Evolutionary conservation across 2,329 filamentous ascomycete genomes (phyloP), one percentile per base, ranked within the genome.

Genomic region (Ascochyta viciae-villosae): DNA sequence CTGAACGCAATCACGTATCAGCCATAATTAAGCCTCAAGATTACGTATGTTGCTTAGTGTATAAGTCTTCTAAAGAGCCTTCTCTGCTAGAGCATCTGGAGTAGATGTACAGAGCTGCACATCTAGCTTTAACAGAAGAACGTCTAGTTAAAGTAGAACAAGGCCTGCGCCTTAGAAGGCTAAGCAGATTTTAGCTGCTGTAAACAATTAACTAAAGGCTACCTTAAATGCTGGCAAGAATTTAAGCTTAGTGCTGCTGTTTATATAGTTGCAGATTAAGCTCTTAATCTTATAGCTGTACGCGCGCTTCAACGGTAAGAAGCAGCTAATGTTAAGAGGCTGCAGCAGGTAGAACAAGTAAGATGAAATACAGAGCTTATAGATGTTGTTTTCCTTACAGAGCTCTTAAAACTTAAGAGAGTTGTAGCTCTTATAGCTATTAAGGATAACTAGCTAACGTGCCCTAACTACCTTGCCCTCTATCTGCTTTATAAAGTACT

Each of bases 251-350:
- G 31, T 39, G 40, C 39, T 48, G 35, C 26, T 15, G 38, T 61
- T 58, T 10, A 9, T 15, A 2, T 33, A 15, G 31, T 34, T 6
- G 13, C 13, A 50, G 15, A 72, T 70, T 39, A 71, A 64, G 12
- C 46, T 46, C 56, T 70, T 55, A 44, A 77, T 64, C 52, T 70
- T 26, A 37, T 60, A 40, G 40, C 70, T 48, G 49, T 77, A 76
- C 55, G 56, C 45, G 31, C 57, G 29, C 13, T 77, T 77, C 9
- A 77, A 58, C 22, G 66, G 59, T 31, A 60, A 46, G 64, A 79
- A 79, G 62, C 65, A 74, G 26, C 65, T 64, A 41, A 78, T 59
- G 72, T 79, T 66, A 50, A 79, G 73, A 44, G 69, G 75, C 63
- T 80, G 66, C 16, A 76, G 70, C 13, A 76, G 50, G 61, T 79